Conservation (phyloP, 805 yeast species). For the Yarrowia osloensis region DNA sequence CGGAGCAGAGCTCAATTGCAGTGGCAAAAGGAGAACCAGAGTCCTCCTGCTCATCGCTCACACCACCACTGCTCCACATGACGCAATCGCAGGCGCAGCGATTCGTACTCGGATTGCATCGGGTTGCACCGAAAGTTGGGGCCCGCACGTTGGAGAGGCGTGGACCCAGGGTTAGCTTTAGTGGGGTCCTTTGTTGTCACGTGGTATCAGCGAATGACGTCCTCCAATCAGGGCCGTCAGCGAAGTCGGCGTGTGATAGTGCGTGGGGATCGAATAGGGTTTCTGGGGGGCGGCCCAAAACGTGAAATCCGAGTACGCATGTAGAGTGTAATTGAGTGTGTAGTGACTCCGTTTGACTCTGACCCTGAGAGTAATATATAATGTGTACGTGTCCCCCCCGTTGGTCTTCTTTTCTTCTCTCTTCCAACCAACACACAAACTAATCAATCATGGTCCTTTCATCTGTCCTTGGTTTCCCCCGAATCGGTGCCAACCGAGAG, state of each 20-base stretch:
- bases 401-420: neutral
- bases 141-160: neutral
- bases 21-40: neutral
- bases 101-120: conserved; percentile 21
- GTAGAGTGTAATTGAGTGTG: neutral
- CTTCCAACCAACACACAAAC: neutral
- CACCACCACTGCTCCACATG: neutral
- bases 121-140: neutral
- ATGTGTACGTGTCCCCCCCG: neutral
- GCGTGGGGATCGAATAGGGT: conserved; percentile 7
- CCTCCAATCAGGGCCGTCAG: conserved; percentile 13
- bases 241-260: conserved; percentile 28
- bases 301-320: conserved; percentile 18
- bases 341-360: too few species aligned
- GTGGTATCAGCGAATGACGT: neutral
- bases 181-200: conserved; percentile 27
- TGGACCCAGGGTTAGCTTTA: neutral
- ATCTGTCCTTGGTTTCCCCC: conserved; percentile 98
- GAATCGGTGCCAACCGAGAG: conserved; percentile 99
- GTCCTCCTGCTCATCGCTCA: too few species aligned
- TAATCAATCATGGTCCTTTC: conserved; percentile 78
- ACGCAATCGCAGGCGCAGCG: neutral
- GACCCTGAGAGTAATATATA: neutral
- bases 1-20: too few species aligned
- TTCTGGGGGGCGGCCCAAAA: conserved; percentile 10